Conservation (phyloP, 345 rosid genomes). For the Cochlearia excelsa region DNA sequence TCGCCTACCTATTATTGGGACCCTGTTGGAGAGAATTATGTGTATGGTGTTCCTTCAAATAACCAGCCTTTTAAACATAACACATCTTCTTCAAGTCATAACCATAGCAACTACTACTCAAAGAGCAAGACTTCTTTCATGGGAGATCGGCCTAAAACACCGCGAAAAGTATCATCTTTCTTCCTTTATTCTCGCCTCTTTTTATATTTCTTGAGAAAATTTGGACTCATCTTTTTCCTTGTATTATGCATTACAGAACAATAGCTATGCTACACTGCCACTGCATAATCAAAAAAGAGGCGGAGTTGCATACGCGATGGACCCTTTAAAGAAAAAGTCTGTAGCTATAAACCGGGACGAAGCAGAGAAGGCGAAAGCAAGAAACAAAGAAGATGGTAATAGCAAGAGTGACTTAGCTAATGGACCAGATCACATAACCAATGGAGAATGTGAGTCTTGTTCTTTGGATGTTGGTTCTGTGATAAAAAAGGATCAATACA, state of each 20-base stretch:
- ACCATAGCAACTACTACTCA: slow-evolving; percentile 26
- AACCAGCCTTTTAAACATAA: slow-evolving; percentile 35
- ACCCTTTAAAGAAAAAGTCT: slow-evolving; percentile 31
- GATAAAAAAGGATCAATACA: slow-evolving; percentile 49
- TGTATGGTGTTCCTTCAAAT: slow-evolving; percentile 35
- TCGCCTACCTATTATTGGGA: slow-evolving; percentile 39
- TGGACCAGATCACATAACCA: slow-evolving; percentile 15
- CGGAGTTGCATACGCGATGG: slow-evolving; percentile 25
- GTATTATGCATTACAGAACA: slow-evolving; percentile 27
- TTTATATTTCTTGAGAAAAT: neutral
- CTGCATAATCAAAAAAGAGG: slow-evolving; percentile 42
- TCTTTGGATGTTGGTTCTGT: slow-evolving; percentile 31
- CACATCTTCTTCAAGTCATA: slow-evolving; percentile 42
- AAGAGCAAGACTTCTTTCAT: slow-evolving; percentile 37
- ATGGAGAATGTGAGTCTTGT: slow-evolving; percentile 43
- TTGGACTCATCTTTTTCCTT: slow-evolving; percentile 3
- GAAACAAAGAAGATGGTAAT: slow-evolving; percentile 35
- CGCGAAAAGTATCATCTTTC: slow-evolving; percentile 36
- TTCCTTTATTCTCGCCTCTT: slow-evolving; percentile 6
- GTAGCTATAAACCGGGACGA: slow-evolving; percentile 37
- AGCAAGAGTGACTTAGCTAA: slow-evolving; percentile 15
- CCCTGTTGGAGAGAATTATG: slow-evolving; percentile 39
- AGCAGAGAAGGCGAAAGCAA: slow-evolving; percentile 40
- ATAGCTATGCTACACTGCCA: slow-evolving; percentile 31
- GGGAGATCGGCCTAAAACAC: slow-evolving; percentile 40